Conservation (phyloP, 345 rosid species). For the Psidium friedrichsthalianum region DNA sequence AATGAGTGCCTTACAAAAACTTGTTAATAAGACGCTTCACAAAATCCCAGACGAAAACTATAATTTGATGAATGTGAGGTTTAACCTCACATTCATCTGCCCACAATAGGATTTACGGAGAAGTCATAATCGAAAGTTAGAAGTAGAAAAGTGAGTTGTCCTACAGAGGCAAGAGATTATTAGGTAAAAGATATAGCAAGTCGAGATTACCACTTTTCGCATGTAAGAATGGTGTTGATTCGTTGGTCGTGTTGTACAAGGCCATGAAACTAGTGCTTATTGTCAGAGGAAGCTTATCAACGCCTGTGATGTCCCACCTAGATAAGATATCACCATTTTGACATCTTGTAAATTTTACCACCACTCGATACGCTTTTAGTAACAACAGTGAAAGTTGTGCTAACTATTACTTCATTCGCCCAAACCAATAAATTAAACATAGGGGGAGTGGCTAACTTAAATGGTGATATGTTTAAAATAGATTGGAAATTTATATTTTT, state of each 20-base stretch:
- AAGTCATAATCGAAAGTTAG: too few species aligned
- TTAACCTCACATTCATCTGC: too few species aligned
- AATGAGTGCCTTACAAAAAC: too few species aligned
- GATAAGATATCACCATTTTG: background rate
- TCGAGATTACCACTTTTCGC: too few species aligned
- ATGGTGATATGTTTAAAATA: background rate
- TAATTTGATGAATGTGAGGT: too few species aligned
- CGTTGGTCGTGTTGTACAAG: background rate
- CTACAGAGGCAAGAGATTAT: background rate
- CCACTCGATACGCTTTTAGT: background rate
- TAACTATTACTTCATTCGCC: background rate
- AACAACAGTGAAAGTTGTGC: background rate
- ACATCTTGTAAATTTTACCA: background rate
- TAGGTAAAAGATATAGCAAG: background rate
- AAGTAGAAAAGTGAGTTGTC: background rate
- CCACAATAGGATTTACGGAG: too few species aligned
- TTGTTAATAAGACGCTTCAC: too few species aligned
- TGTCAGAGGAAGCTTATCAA: slow-evolving; percentile 7
- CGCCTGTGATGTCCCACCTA: slow-evolving; percentile 8
- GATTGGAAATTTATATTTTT: background rate
- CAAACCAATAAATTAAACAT: background rate
- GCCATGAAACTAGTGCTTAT: too few species aligned
- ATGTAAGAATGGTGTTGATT: background rate
- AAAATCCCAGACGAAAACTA: too few species aligned
- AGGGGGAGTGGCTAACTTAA: background rate